phyloP scores from a whole-genome alignment of 2,329 filamentous ascomycete genomes.

The Aspergillus fijiensis region DNA sequence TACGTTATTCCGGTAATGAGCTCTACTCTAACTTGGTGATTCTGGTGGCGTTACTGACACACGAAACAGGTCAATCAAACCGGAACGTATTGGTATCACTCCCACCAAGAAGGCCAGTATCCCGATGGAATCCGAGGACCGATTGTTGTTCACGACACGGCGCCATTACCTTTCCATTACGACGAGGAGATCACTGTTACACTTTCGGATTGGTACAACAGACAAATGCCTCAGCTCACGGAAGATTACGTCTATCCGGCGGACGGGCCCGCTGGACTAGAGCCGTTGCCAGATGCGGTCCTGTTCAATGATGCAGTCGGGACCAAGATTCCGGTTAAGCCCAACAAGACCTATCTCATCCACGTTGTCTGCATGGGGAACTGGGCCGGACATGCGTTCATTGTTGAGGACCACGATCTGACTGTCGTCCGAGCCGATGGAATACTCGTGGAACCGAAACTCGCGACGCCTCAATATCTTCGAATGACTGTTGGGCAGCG shows the following conservation, averaged over 20 bases:
- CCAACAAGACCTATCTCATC: slow-evolving; percentile 70
- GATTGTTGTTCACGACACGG: slow-evolving; percentile 63
- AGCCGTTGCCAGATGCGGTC: slow-evolving; percentile 67
- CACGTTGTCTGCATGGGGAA: slow-evolving; percentile 72
- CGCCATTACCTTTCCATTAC: slow-evolving; percentile 57
- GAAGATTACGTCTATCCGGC: slow-evolving; percentile 39
- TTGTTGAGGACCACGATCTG: slow-evolving; percentile 45
- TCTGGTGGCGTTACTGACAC: background rate
- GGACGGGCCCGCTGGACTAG: slow-evolving; percentile 50
- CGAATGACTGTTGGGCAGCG: slow-evolving; percentile 69
- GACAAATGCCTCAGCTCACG: slow-evolving; percentile 53
- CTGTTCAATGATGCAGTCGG: slow-evolving; percentile 71
- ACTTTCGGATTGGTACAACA: slow-evolving; percentile 71
- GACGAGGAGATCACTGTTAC: slow-evolving; percentile 66
- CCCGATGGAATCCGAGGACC: slow-evolving; percentile 67
- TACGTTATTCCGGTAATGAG: slow-evolving; percentile 61
- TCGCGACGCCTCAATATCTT: slow-evolving; percentile 58
- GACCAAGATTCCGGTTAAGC: slow-evolving; percentile 58
- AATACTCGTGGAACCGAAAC: slow-evolving; percentile 31
- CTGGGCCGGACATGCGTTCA: slow-evolving; percentile 57
- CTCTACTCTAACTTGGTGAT: background rate
- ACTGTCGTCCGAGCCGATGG: slow-evolving; percentile 41
- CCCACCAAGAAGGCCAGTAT: slow-evolving; percentile 66
- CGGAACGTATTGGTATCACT: slow-evolving; percentile 80
- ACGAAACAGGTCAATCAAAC: slow-evolving; percentile 56